Evolutionary conservation across 129 eudicot genomes (phyloP), one percentile per base, ranked within the genome.

Genomic region (Flaveria linearis): DNA sequence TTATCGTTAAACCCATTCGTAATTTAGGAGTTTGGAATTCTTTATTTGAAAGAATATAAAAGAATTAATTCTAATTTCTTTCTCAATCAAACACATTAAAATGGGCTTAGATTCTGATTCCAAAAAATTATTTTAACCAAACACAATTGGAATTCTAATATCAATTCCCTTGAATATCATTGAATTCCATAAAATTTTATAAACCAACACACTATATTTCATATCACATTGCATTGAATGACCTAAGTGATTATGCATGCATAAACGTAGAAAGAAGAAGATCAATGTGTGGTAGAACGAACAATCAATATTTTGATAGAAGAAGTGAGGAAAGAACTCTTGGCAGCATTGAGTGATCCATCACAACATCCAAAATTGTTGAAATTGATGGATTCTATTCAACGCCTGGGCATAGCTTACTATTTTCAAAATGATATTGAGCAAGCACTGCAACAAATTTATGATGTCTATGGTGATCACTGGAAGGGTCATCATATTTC

Each of bases 321-420:
- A 23, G 65, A 22, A 23, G 36, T 58, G 16, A 58, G 65, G 65
- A 58, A 58, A 11, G 36, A 22, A 4, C 1, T 58, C 3, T 3
- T 58, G 16, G 36, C 8, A 58, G 39, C 65, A 23, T 10, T 58
- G 36, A 23, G 23, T 58, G 65, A 58, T 23, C 2, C 7, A 11
- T 2, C 65, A 10, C 33, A 58, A 22, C 65, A 58, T 58, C 2
- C 36, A 58, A 11, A 10, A 3, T 23, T 23, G 65, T 23, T 58
- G 65, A 58, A 58, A 23, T 33, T 58, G 17, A 11, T 23, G 5
- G 7, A 58, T 58, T 6, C 15, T 10, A 58, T 23, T 58, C 65
- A 58, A 23, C 65, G 65, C 16, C 65, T 58, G 1, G 65, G 39
- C 65, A 58, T 58, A 58, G 65, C 65, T 3, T 58, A 58, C 33